phyloP scores from a whole-genome alignment of 2,329 filamentous ascomycete genomes.

The Apiospora malaysiana region DNA sequence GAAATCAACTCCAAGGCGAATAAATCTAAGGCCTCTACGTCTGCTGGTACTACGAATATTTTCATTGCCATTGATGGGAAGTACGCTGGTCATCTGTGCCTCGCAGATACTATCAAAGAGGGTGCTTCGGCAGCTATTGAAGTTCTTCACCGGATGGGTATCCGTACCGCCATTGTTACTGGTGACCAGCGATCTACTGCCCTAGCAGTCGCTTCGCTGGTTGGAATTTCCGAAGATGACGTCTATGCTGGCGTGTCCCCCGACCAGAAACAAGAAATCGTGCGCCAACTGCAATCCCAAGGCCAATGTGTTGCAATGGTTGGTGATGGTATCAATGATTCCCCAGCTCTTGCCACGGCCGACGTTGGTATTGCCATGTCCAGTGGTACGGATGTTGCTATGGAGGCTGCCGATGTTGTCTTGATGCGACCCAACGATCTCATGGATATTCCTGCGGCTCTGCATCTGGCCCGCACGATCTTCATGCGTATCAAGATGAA shows the following conservation, averaged over 20 bases:
- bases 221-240: conserved; percentile 77
- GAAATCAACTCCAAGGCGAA: conserved; percentile 56
- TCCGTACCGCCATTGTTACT: conserved; percentile 90
- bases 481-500: conserved; percentile 95
- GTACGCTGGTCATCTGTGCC: conserved; percentile 82
- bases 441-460: conserved; percentile 87
- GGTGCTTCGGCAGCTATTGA: conserved; percentile 81
- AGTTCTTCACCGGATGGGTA: conserved; percentile 82
- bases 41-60: conserved; percentile 83
- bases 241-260: conserved; percentile 90
- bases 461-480: conserved; percentile 82
- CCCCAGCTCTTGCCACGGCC: conserved; percentile 89
- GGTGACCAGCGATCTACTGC: conserved; percentile 89
- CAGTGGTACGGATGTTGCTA: conserved; percentile 93
- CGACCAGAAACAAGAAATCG: conserved; percentile 86
- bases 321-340: conserved; percentile 98
- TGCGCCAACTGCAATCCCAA: conserved; percentile 74
- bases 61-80: conserved; percentile 85
- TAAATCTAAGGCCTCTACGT: conserved; percentile 43
- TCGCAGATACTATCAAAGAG: conserved; percentile 90
- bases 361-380: conserved; percentile 93
- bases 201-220: conserved; percentile 78
- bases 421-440: conserved; percentile 93
- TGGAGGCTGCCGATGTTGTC: conserved; percentile 96
- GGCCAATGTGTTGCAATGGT: conserved; percentile 94